Base-by-base conservation (phyloP, 345 rosid genomes). In the Rhizophora apiculata region DNA sequence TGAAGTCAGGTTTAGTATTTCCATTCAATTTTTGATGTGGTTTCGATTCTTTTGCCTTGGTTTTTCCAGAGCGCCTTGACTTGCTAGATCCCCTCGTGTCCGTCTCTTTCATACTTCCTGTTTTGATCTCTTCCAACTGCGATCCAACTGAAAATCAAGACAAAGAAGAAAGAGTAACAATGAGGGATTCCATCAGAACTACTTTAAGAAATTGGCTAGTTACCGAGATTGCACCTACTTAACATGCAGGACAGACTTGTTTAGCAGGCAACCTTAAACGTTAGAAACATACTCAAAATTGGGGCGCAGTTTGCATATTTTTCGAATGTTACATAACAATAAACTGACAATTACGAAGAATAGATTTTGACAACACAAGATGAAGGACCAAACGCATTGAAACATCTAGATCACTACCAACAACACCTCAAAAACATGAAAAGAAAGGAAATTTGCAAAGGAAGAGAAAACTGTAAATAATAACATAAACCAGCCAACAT, bases 11-110 rank as follows among this genome's bases (percentile, higher is more conserved):
- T 70, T 74, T 80, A 48, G 83, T 85, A 63, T 80, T 91, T 6
- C 61, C 72, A 68, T 72, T 84, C 49, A 64, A 31, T 46, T 54
- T 68, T 64, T 77, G 86, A 39, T 80, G 82, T 13, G 68, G 78
- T 76, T 82, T 88, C 22, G 62, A 83, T 62, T 74, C 88, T 79
- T 63, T 87, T 73, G 79, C 83, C 49, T 78, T 88, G 39, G 78
- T 68, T 77, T 76, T 89, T 58, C 76, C 88, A 13, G 83, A 58
- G 58, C 86, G 85, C 77, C 82, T 90, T 1, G 87, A 73, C 78
- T 84, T 91, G 31, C 70, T 81, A 67, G 84, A 69, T 76, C 84
- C 84, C 78, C 78, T 87, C 88, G 81, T 89, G 53, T 81, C 72
- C 71, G 71, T 62, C 78, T 87, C 90, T 82, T 75, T 77, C 84